Evolutionary conservation across 2,329 filamentous ascomycete species (phyloP).

Genomic region (Zasmidium angulare): DNA sequence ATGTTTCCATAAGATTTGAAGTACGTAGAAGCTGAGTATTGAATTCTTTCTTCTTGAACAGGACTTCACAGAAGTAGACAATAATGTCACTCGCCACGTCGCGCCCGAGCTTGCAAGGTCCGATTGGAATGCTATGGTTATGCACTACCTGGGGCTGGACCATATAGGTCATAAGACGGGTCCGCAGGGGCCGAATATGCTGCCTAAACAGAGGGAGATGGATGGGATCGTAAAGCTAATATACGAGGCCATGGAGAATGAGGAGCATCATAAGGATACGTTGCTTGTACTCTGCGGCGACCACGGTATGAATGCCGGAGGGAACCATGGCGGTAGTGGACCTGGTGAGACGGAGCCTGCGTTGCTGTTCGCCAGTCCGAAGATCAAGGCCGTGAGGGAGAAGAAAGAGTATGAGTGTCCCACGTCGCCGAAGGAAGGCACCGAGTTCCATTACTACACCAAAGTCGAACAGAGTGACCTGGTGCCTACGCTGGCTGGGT

Average conservation of each 20-base stretch:
- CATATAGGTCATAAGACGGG: conserved; percentile 98
- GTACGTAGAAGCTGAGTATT: conserved; percentile 39
- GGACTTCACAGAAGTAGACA: conserved; percentile 98
- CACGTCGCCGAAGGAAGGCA: conserved; percentile 53
- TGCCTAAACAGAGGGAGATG: conserved; percentile 93
- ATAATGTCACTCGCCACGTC: conserved; percentile 93
- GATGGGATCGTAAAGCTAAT: conserved; percentile 75
- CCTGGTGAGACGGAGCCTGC: conserved; percentile 93
- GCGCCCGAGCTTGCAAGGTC: conserved; percentile 66
- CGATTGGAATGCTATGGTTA: conserved; percentile 91
- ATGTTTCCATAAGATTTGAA: neutral
- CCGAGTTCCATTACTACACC: conserved; percentile 79
- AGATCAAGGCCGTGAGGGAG: conserved; percentile 22
- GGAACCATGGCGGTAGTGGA: conserved; percentile 93
- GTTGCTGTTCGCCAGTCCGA: conserved; percentile 64
- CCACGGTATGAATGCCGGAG: conserved; percentile 99
- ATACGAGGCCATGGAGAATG: conserved; percentile 70
- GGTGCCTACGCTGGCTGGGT: conserved; percentile 79
- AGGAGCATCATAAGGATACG: conserved; percentile 71
- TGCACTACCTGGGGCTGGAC: conserved; percentile 94
- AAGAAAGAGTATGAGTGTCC: conserved; percentile 46
- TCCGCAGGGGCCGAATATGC: conserved; percentile 80
- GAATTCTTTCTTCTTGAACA: conserved; percentile 39
- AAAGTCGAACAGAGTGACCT: conserved; percentile 93
- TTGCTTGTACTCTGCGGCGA: conserved; percentile 87